Base-by-base conservation (phyloP, 2,329 filamentous ascomycete species). In the Diaporthe capsici region DNA sequence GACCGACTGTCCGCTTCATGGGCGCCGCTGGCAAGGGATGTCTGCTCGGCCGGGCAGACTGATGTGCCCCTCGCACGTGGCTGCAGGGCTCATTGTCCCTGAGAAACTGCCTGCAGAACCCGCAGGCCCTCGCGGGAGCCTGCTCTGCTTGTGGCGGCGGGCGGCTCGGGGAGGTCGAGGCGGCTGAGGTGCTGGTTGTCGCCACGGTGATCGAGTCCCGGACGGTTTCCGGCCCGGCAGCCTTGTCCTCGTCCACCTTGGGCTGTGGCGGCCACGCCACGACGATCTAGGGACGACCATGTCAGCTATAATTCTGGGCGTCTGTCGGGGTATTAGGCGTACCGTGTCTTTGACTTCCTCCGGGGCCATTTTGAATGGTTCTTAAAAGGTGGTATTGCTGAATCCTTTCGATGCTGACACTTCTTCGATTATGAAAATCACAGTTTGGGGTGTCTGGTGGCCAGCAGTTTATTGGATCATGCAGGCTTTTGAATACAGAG, bases 301-400 rank as follows among this genome's bases (percentile, higher is more conserved):
- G 25, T 70, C n/a, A 70, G 65, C 25, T 13, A 28, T 22, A 4
- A 22, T 13, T 42, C 12, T 12, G 13, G 12, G 25, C 22, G 25
- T 55, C 1, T 2, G 22, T n/a, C 5, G 49, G 17, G 8, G 39
- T 8, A 1, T 7, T 25, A 5, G 44, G n/a, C 71, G 3, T 72
- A 72, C 71, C 57, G 57, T 72, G 17, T 72, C 55, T 28, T 72
- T 63, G 42, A 39, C 53, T n/a, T 61, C 55, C 5, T 61, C 25
- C 7, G 28, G 2, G n/a, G 25, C 44, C 70, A 72, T 72, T 22
- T 61, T 39, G 42, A 10, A 12, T 55, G 15, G 42, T 28, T n/a
- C 12, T 31, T 39, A 22, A 8, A 51, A 51, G 20, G 15, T 55
- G 31, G 28, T 25, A 17, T 28, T 37, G 3, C 15, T 39, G 6